Conservation (phyloP, 2,329 filamentous ascomycete genomes). For the Ophiocordyceps sinensis region DNA sequence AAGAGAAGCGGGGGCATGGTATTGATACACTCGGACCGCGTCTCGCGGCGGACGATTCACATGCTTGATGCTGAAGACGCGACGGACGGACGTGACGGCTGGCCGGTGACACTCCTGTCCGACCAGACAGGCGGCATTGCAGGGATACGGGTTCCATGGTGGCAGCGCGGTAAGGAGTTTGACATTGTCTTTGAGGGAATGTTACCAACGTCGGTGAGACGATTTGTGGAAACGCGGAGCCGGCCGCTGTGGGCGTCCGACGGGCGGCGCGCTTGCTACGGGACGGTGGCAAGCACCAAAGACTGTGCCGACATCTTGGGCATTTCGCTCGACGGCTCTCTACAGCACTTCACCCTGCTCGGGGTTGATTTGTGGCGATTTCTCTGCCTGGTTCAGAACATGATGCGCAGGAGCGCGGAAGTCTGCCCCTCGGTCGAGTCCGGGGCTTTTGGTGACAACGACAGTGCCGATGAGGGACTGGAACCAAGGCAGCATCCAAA, state of each 20-base stretch:
- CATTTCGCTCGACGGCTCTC: conserved; percentile 51
- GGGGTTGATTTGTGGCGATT: conserved; percentile 48
- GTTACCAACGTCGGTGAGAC: conserved; percentile 40
- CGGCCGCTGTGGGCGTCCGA: conserved; percentile 35
- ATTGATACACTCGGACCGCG: conserved; percentile 29
- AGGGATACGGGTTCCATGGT: conserved; percentile 36
- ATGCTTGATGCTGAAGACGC: conserved; percentile 29
- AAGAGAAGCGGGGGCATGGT: conserved; percentile 20
- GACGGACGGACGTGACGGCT: conserved; percentile 10
- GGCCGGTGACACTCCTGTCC: conserved; percentile 31
- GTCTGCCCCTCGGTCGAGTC: conserved; percentile 25
- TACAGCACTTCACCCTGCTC: conserved; percentile 57
- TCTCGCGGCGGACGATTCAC: conserved; percentile 28
- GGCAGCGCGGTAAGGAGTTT: conserved; percentile 24
- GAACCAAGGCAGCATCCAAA: conserved; percentile 27
- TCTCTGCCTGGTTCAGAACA: conserved; percentile 57
- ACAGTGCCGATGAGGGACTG: conserved; percentile 6
- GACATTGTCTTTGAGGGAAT: conserved; percentile 39
- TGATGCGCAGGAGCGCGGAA: conserved; percentile 34
- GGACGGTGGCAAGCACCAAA: conserved; percentile 24
- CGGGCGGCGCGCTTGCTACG: conserved; percentile 21
- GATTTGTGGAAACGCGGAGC: conserved; percentile 36
- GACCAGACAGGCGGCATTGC: conserved; percentile 31
- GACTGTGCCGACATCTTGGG: conserved; percentile 45
- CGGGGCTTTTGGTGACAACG: background rate